Evolutionary conservation across 192 early-diverging fungal genomes (phyloP), one percentile per base, ranked within the genome.

Genomic region (Rhizophagus prolifer): DNA sequence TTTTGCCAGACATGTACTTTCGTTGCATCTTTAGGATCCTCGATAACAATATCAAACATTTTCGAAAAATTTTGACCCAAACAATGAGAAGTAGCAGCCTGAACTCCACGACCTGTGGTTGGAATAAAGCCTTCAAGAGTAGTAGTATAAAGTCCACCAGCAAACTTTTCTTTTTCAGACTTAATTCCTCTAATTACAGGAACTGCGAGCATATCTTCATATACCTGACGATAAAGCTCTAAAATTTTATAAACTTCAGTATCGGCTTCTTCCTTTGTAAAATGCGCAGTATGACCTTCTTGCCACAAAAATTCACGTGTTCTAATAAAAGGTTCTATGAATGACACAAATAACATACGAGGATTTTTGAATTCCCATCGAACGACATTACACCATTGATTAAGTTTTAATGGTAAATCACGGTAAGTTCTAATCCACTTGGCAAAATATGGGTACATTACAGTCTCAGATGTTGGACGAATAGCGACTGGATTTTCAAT

Each of bases 341-440:
- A 41, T 69, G 68, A 50, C 30, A 41, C 7, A 38, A 34, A 10
- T 21, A 19, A 85, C 90, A 84, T 86, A 90, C 89, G 95, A 60
- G 96, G 96, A 86, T 99, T 93, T 88, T 99, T 99, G 87, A 99
- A 99, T 88, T 99, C 98, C 98, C 98, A 99, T 77, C 98, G 93
- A 60, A 99, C 98, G 78, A 99, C 97, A 79, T 95, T 96, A 88
- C 95, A 96, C 98, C 98, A 99, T 86, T 99, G 98, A 89, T 99
- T 99, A 68, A 98, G 84, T 72, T 95, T 89, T 65, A 99, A 84
- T 44, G 98, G 98, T 58, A 99, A 86, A 86, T 99, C 97, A 79
- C 98, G 94, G 86, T 98, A 93, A 73, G 91, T 94, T 71, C 95
- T 93, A 78, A 99, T 93, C 98, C 98, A 99, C 82, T 96, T 95